A percentile compares a stretch with the other conserved stretches of the same genome.
These are phyloP conservation scores for Rhodosporidiobolus sp. DNA, from an alignment of 768 basidiomycete genomes.

Conservation along the genomic window DNA sequence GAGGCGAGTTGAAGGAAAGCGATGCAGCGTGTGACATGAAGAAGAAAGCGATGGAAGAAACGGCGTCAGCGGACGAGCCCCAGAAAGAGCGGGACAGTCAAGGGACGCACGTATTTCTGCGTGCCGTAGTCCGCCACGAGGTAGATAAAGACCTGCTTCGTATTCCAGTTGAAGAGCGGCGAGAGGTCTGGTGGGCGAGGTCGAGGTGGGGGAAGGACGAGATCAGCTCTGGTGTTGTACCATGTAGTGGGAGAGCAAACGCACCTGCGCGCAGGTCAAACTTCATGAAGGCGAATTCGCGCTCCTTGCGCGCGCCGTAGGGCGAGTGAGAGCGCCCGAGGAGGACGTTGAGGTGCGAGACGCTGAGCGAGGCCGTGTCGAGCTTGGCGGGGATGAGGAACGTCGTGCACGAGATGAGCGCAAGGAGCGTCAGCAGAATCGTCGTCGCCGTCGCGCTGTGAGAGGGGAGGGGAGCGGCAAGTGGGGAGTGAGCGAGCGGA, in stretches of 20 bases:
- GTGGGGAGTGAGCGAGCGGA: conserved; percentile 54
- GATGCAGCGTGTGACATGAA: not conserved
- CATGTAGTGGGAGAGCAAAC: conserved; percentile 36
- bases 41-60: not conserved
- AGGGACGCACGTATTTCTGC: conserved; percentile 62
- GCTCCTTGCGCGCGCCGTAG: conserved; percentile 54
- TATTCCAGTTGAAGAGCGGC: conserved; percentile 90
- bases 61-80: not conserved
- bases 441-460: conserved; percentile 72
- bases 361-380: conserved; percentile 56
- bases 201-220: not conserved
- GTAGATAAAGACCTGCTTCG: conserved; percentile 88
- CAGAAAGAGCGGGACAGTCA: not conserved
- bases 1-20: not conserved
- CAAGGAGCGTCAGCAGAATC: conserved; percentile 52
- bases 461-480: conserved; percentile 56
- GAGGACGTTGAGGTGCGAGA: conserved; percentile 67
- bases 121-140: conserved; percentile 79
- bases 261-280: conserved; percentile 78
- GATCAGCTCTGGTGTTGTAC: not conserved
- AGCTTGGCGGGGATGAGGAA: conserved; percentile 50
- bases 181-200: conserved; percentile 60
- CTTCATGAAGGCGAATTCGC: conserved; percentile 74
- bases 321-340: conserved; percentile 25
- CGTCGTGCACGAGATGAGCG: conserved; percentile 35